Percentiles rank a stretch among this genome's conserved stretches.
Conservation (phyloP, 331 rosid species). For the Spiraea crenata region DNA sequence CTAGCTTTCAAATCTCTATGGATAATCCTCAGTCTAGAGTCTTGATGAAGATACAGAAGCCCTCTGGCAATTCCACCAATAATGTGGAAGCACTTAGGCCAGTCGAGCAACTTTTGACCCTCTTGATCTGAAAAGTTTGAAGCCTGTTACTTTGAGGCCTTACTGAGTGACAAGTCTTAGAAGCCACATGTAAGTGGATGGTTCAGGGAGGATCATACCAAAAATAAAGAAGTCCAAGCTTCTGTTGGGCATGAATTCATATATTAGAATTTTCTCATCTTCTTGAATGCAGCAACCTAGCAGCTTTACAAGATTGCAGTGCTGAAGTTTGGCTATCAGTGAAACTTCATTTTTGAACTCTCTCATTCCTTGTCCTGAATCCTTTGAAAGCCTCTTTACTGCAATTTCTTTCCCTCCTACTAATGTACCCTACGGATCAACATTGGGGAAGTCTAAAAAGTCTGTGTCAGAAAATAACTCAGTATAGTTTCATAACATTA, state of each 20-base stretch:
- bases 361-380: constrained; percentile 1
- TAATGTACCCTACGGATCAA: background rate
- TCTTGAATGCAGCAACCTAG: constrained; percentile 21
- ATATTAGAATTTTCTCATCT: constrained; percentile 11
- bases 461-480: no score
- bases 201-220: constrained; percentile 7
- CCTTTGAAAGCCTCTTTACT: background rate
- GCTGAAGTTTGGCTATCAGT: constrained; percentile 24
- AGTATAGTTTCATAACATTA: no score
- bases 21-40: background rate
- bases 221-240: constrained; percentile 23
- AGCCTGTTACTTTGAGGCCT: background rate
- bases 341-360: constrained; percentile 17
- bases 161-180: no score
- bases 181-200: background rate
- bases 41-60: background rate
- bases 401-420: background rate
- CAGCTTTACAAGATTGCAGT: constrained; percentile 23
- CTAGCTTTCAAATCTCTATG: constrained; percentile 3
- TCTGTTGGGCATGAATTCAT: constrained; percentile 22
- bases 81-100: constrained; percentile 14
- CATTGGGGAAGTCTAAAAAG: background rate
- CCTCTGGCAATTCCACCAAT: background rate
- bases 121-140: constrained; percentile 4
- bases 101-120: background rate